Percentiles rank a stretch among this genome's conserved stretches.
These are phyloP conservation scores for Kokia cookei DNA, from an alignment of 441 rosid species.

Conservation along the genomic window DNA sequence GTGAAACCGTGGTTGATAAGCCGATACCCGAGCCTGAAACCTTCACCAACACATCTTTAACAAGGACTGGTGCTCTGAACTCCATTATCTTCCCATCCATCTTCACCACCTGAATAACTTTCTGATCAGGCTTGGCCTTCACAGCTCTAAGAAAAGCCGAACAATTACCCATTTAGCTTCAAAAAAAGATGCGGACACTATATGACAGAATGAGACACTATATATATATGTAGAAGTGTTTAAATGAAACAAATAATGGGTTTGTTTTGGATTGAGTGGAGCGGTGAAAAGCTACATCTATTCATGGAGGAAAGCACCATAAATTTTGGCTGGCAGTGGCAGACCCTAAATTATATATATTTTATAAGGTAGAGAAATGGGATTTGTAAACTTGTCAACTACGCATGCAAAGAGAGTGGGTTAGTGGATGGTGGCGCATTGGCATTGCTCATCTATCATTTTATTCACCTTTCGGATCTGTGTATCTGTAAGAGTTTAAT, in stretches of 20 bases:
- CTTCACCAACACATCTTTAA: constrained; percentile 18
- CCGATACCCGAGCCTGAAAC: constrained; percentile 20
- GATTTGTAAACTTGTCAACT: neutral
- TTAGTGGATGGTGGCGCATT: constrained; percentile 8
- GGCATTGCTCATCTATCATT: neutral
- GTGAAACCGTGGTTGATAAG: neutral
- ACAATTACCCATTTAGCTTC: constrained; percentile 17
- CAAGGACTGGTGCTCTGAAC: constrained; percentile 17
- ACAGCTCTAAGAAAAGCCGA: neutral
- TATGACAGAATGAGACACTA: neutral
- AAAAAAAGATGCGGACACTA: neutral
- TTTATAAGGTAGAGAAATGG: neutral
- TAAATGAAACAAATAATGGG: neutral
- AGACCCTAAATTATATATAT: neutral
- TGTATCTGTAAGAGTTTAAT: neutral
- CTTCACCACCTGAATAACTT: constrained; percentile 25
- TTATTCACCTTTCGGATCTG: neutral
- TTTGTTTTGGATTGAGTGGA: constrained; percentile 1
- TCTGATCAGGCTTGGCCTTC: neutral
- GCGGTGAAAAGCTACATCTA: constrained; percentile 3
- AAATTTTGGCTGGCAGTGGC: neutral
- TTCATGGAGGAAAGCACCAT: neutral
- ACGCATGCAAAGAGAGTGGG: constrained; percentile 3
- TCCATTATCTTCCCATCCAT: constrained; percentile 23
- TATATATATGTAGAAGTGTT: neutral